These are phyloP conservation scores for Scorias spongiosa DNA, from an alignment of 2,329 filamentous ascomycete genomes.

Conservation along the genomic window DNA sequence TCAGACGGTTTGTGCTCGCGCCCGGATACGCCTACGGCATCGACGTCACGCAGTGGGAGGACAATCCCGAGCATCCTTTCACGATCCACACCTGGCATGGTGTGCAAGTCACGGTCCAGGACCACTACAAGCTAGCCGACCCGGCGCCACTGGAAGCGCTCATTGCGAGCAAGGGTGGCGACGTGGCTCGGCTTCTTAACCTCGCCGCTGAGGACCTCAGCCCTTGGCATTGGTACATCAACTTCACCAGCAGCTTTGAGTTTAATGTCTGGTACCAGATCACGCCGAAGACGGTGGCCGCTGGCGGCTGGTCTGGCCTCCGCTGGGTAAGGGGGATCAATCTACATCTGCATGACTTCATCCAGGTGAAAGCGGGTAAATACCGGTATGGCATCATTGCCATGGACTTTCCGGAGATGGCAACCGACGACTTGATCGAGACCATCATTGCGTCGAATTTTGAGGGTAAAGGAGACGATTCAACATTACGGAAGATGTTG, in stretches of 20 bases:
- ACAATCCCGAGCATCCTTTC: slow-evolving; percentile 21
- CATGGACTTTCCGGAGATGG: slow-evolving; percentile 23
- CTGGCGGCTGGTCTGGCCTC: slow-evolving; percentile 28
- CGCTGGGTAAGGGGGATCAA: slow-evolving; percentile 32
- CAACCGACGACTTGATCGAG: slow-evolving; percentile 26
- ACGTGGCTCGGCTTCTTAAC: slow-evolving; percentile 24
- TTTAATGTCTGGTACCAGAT: slow-evolving; percentile 23
- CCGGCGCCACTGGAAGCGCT: slow-evolving; percentile 24
- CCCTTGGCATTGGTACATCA: slow-evolving; percentile 24
- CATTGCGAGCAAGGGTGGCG: slow-evolving; percentile 25
- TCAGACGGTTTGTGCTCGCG: slow-evolving; percentile 16
- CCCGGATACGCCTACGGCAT: slow-evolving; percentile 14
- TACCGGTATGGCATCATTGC: slow-evolving; percentile 21
- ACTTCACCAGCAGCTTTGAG: slow-evolving; percentile 32
- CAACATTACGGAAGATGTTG: neutral
- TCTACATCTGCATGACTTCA: slow-evolving; percentile 20
- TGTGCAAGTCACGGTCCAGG: slow-evolving; percentile 29
- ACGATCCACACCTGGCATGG: slow-evolving; percentile 23
- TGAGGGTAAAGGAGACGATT: slow-evolving; percentile 1
- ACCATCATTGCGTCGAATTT: slow-evolving; percentile 28
- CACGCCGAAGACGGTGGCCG: slow-evolving; percentile 24
- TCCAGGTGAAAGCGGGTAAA: slow-evolving; percentile 12
- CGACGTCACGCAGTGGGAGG: slow-evolving; percentile 19
- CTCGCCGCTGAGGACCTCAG: slow-evolving; percentile 17
- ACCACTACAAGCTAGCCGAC: slow-evolving; percentile 31